These are phyloP conservation scores for Chenopodium album DNA, from an alignment of 148 eudicot species.

Conservation along the genomic window DNA sequence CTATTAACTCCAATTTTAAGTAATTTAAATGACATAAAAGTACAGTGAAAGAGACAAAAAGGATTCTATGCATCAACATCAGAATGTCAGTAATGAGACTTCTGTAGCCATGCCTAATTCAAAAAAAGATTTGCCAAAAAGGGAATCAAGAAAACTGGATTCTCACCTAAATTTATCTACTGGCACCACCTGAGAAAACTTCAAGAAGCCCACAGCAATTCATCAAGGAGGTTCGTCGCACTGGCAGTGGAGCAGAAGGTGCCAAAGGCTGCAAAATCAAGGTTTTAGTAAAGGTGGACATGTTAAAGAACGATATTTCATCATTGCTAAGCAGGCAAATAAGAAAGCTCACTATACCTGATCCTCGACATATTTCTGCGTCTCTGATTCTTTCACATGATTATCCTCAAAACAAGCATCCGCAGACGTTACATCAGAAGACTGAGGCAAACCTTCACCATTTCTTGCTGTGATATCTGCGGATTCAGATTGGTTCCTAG, in stretches of 20 bases:
- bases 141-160: neutral
- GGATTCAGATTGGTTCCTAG: constrained; percentile 13
- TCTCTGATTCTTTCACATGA: constrained; percentile 34
- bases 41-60: neutral
- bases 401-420: constrained; percentile 27
- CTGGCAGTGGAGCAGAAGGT: constrained; percentile 42
- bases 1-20: neutral
- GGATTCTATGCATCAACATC: neutral
- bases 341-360: constrained; percentile 31
- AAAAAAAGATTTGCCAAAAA: neutral
- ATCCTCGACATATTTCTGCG: constrained; percentile 41
- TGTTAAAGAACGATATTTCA: neutral
- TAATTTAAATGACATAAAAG: neutral
- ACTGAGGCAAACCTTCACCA: constrained; percentile 27
- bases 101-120: neutral
- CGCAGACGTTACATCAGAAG: constrained; percentile 28
- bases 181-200: constrained; percentile 57
- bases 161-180: constrained; percentile 48
- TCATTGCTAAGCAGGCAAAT: neutral
- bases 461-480: constrained; percentile 21
- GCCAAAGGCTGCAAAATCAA: constrained; percentile 49
- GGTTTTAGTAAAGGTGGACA: constrained; percentile 7
- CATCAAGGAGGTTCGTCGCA: constrained; percentile 57
- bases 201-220: constrained; percentile 87
- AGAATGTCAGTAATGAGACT: neutral